Conservation (phyloP, 2,329 filamentous ascomycete genomes). For the Coniella lustricola region DNA sequence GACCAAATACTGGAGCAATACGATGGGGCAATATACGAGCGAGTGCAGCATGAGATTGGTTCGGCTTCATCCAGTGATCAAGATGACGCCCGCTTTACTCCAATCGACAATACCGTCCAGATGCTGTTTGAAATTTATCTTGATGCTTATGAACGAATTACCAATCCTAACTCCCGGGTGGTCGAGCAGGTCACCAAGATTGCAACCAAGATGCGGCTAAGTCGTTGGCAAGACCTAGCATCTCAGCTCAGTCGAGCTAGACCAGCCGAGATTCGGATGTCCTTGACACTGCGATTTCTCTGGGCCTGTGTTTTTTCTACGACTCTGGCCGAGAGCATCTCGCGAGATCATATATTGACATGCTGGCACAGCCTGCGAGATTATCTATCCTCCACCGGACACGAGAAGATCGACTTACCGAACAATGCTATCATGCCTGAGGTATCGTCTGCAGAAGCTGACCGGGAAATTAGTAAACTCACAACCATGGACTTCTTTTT, state of each 20-base stretch:
- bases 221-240: constrained; percentile 45
- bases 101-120: constrained; percentile 40
- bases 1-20: constrained; percentile 49
- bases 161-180: constrained; percentile 46
- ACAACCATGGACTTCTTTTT: constrained; percentile 97
- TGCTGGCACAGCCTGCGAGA: constrained; percentile 54
- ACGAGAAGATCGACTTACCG: constrained; percentile 51
- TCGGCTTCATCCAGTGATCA: constrained; percentile 11
- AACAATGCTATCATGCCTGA: constrained; percentile 89
- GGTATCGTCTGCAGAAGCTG: constrained; percentile 73
- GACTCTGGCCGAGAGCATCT: constrained; percentile 44
- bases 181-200: constrained; percentile 40
- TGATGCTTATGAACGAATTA: constrained; percentile 53
- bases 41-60: constrained; percentile 36
- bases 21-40: constrained; percentile 45
- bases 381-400: constrained; percentile 35
- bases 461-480: constrained; percentile 84
- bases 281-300: constrained; percentile 44
- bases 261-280: constrained; percentile 27
- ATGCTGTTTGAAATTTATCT: constrained; percentile 58
- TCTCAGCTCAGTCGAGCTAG: constrained; percentile 36
- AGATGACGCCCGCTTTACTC: constrained; percentile 17
- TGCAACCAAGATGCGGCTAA: constrained; percentile 43
- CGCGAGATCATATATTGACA: constrained; percentile 49
- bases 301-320: constrained; percentile 51